Evolutionary conservation across 306 rosid genomes (phyloP), one percentile per base, ranked within the genome.

Genomic region (Abrus pulchellus): DNA sequence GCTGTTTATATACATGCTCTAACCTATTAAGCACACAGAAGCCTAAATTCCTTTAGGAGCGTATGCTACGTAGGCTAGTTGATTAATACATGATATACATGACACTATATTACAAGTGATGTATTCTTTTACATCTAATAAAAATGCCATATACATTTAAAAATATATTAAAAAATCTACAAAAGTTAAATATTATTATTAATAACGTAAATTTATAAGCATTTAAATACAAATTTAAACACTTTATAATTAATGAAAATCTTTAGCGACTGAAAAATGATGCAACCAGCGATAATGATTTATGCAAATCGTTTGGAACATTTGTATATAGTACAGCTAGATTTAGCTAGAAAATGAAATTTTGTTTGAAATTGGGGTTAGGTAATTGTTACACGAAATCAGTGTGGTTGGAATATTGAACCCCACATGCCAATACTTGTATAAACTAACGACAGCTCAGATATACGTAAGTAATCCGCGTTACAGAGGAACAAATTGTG

Each of bases 381-480:
- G 57, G 65, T 70, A 59, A 50, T 76, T 56, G 76, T 71, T 64
- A 43, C 88, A 82, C 48, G 83, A 72, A 76, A 61, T 74, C 60
- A 66, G 72, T 68, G 82, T 79, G 48, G 87, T 72, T 75, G 76
- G 83, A 84, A 72, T 36, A 60, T 76, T 20, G 62, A 78, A 76
- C 50, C 41, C 68, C 77, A 66, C 76, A 49, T 55, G 83, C 72
- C 68, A 78, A 72, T 72, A 72, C 74, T 76, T 76, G 75, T 85
- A 75, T 36, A 82, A 80, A 30, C 43, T 9, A 62, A 13, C 75
- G 72, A 82, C 78, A 78, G 71, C 53, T 78, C 76, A 71, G 78
- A 53, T 66, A 56, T 86, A 80, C 84, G 56, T 68, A 80, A 82
- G 56, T 68, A 80, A 82, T 74, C 83, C 80, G 72, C 77, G 75